These are phyloP conservation scores for Coemansia sp. DNA, from an alignment of 371 early-diverging fungal species.

Conservation along the genomic window DNA sequence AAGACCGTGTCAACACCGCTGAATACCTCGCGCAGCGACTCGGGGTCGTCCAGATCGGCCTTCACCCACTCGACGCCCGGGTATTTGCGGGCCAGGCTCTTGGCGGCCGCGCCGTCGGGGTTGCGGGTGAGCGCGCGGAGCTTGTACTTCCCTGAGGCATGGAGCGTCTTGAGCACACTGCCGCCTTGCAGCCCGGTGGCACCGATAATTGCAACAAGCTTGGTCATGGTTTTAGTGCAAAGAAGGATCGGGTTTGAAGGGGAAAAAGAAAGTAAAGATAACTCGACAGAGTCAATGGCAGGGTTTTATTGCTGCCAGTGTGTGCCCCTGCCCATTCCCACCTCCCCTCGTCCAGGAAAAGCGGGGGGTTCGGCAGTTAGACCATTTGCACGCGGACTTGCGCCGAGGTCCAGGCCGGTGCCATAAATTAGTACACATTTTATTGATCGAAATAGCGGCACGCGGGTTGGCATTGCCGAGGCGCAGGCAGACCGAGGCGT, in stretches of 20 bases:
- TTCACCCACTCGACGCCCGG: constrained; percentile 21
- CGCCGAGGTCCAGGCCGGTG: too few species aligned
- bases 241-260: not conserved
- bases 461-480: too few species aligned
- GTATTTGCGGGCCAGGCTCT: constrained; percentile 13
- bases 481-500: too few species aligned
- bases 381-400: too few species aligned
- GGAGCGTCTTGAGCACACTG: constrained; percentile 31
- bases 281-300: too few species aligned
- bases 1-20: constrained; percentile 28
- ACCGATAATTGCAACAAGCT: constrained; percentile 24
- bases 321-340: too few species aligned
- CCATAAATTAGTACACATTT: too few species aligned
- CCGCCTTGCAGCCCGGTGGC: constrained; percentile 39
- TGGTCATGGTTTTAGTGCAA: constrained; percentile 6
- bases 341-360: too few species aligned
- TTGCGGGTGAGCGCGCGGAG: constrained; percentile 29
- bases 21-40: constrained; percentile 15
- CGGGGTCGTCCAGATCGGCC: constrained; percentile 13
- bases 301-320: too few species aligned
- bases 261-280: not conserved
- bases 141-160: constrained; percentile 18
- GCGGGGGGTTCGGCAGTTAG: too few species aligned
- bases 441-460: too few species aligned
- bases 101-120: constrained; percentile 1